A percentile compares a stretch with the other conserved stretches of the same genome.
phyloP scores from a whole-genome alignment of 116 monocot species.

The Thalassia testudinum region DNA sequence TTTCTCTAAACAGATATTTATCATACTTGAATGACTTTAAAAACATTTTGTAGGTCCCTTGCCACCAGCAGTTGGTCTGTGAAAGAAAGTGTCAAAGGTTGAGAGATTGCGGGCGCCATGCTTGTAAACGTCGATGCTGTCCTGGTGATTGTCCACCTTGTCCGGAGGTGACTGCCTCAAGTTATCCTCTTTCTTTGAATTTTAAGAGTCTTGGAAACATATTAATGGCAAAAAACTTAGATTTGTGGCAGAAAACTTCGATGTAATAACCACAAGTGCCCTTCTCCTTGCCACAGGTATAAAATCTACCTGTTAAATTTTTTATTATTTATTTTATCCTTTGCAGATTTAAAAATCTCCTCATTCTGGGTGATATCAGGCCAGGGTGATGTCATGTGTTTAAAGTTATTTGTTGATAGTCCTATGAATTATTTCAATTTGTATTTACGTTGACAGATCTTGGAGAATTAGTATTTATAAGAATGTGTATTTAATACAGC shows the following conservation, averaged over 20 bases:
- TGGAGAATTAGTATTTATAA: too few relatives aligned
- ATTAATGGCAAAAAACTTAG: constrained; percentile 26
- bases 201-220: constrained; percentile 1
- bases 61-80: constrained; percentile 87
- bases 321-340: too few relatives aligned
- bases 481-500: too few relatives aligned
- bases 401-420: too few relatives aligned
- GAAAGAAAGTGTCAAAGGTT: constrained; percentile 74
- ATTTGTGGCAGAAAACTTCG: constrained; percentile 76
- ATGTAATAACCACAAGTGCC: constrained; percentile 91
- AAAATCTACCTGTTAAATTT: neutral
- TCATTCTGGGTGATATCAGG: too few relatives aligned
- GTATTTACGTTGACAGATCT: too few relatives aligned
- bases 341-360: too few relatives aligned
- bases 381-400: too few relatives aligned
- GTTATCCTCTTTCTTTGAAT: neutral
- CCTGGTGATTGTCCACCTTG: constrained; percentile 71
- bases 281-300: constrained; percentile 89
- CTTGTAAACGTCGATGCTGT: constrained; percentile 87
- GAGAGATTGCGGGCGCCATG: constrained; percentile 89
- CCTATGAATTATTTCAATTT: too few relatives aligned
- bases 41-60: constrained; percentile 59
- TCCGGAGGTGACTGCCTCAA: constrained; percentile 43
- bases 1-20: too few relatives aligned
- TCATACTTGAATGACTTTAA: too few relatives aligned